Conservation (phyloP, 2,329 filamentous ascomycete species). For the Epichloe hybrida region DNA sequence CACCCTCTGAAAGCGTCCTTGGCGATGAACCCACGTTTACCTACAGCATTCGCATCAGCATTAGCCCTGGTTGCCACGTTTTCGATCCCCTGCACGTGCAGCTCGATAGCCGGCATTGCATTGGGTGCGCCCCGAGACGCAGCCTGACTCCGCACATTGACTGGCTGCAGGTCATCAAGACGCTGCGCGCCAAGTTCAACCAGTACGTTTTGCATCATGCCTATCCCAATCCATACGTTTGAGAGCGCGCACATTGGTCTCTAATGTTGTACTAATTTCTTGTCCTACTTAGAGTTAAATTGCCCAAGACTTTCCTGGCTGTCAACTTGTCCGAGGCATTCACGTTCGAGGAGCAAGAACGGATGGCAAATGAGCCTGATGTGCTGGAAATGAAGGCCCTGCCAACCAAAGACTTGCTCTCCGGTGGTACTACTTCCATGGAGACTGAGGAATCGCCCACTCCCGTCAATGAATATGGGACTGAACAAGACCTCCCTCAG, state of each 20-base stretch:
- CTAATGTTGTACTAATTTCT: neutral
- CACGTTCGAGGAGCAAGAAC: slow-evolving; percentile 43
- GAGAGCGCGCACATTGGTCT: neutral
- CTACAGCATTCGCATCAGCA: slow-evolving; percentile 92
- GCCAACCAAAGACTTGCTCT: slow-evolving; percentile 17
- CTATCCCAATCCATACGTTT: slow-evolving; percentile 5
- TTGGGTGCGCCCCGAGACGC: slow-evolving; percentile 80
- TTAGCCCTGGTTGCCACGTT: slow-evolving; percentile 90
- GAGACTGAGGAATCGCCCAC: neutral
- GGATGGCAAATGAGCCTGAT: slow-evolving; percentile 33
- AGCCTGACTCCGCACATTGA: slow-evolving; percentile 84
- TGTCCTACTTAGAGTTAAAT: slow-evolving; percentile 38
- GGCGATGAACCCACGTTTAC: slow-evolving; percentile 61
- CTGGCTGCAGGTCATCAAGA: slow-evolving; percentile 96
- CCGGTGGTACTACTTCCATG: slow-evolving; percentile 1
- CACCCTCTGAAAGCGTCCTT: slow-evolving; percentile 22
- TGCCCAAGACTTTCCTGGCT: slow-evolving; percentile 52
- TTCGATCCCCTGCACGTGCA: slow-evolving; percentile 94
- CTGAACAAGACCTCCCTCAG: neutral
- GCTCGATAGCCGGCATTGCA: slow-evolving; percentile 90
- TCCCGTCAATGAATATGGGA: neutral
- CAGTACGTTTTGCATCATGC: slow-evolving; percentile 45
- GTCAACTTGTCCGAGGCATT: slow-evolving; percentile 52
- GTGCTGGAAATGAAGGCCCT: slow-evolving; percentile 33
- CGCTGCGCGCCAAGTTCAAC: slow-evolving; percentile 84